Conservation (phyloP, 495 filamentous ascomycete genomes). For the Recurvomyces mirabilis region DNA sequence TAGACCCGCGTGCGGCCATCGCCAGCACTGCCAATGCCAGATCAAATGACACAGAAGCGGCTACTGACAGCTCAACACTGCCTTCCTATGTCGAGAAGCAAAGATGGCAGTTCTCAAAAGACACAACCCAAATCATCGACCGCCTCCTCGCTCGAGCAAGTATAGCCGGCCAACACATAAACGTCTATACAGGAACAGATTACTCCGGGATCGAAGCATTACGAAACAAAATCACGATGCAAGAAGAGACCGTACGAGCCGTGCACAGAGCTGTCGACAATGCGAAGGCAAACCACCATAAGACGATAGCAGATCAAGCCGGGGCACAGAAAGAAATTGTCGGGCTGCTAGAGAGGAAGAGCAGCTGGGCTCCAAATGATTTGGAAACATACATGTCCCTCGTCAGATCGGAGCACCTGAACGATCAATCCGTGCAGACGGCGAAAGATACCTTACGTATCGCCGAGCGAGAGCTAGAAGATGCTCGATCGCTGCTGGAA, state of each 20-base stretch:
- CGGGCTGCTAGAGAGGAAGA: constrained; percentile 81
- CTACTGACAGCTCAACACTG: constrained; percentile 28
- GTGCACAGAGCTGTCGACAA: constrained; percentile 54
- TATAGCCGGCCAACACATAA: constrained; percentile 74
- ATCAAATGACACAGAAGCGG: no score
- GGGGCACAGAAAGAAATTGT: constrained; percentile 93
- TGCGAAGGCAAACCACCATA: constrained; percentile 64
- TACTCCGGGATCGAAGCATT: constrained; percentile 87
- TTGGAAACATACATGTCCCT: constrained; percentile 89
- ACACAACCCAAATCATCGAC: constrained; percentile 74
- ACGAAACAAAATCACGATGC: constrained; percentile 59
- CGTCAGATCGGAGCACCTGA: constrained; percentile 83
- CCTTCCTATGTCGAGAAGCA: constrained; percentile 68
- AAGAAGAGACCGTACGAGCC: constrained; percentile 53
- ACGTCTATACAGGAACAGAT: constrained; percentile 69
- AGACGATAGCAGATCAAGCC: constrained; percentile 65
- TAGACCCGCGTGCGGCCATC: no score
- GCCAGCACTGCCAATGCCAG: no score
- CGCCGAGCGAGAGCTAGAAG: constrained; percentile 67
- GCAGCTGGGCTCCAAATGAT: constrained; percentile 76
- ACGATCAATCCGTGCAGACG: constrained; percentile 75
- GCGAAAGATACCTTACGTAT: constrained; percentile 59
- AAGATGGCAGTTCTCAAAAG: constrained; percentile 59
- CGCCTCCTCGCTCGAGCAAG: constrained; percentile 74
- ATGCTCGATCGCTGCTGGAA: constrained; percentile 59